A percentile compares a stretch with the other conserved stretches of the same genome.
Evolutionary conservation across 2,329 filamentous ascomycete genomes (phyloP).

Genomic region (Westerdykella aurantiaca): DNA sequence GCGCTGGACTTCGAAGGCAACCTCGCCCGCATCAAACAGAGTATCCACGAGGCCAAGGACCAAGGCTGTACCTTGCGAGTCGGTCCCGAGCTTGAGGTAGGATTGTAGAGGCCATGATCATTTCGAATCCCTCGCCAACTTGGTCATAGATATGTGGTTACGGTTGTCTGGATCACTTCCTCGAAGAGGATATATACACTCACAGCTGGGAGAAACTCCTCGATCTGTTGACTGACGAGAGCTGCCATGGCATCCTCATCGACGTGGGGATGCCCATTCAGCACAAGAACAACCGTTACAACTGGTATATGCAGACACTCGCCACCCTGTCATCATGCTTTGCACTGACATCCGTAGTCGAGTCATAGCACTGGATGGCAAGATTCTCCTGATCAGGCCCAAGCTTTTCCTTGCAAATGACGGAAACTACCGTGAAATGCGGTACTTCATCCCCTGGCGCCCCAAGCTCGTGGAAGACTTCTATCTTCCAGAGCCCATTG

Average conservation of each 20-base stretch:
- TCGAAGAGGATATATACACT: conserved; percentile 36
- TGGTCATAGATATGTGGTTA: conserved; percentile 18
- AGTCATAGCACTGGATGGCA: conserved; percentile 58
- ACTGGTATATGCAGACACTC: conserved; percentile 2
- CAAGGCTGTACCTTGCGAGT: conserved; percentile 57
- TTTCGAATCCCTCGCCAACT: conserved; percentile 7
- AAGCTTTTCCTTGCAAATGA: conserved; percentile 68
- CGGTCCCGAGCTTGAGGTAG: conserved; percentile 46
- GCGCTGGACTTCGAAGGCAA: conserved; percentile 49
- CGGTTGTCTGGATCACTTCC: conserved; percentile 11
- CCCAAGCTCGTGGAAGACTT: conserved; percentile 3
- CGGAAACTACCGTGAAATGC: conserved; percentile 50
- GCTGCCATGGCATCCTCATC: conserved; percentile 56
- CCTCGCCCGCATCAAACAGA: conserved; percentile 56
- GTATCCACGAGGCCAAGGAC: conserved; percentile 55
- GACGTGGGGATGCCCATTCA: conserved; percentile 50
- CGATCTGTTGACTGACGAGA: conserved; percentile 55
- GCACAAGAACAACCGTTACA: conserved; percentile 59
- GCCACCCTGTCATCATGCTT: not conserved
- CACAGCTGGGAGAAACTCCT: conserved; percentile 53
- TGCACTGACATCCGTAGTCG: conserved; percentile 39
- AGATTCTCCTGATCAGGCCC: conserved; percentile 65
- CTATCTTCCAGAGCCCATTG: conserved; percentile 50
- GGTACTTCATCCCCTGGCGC: conserved; percentile 33
- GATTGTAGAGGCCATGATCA: conserved; percentile 22